Conservation (phyloP, 371 early-diverging fungal species). For the Circinella minor region DNA sequence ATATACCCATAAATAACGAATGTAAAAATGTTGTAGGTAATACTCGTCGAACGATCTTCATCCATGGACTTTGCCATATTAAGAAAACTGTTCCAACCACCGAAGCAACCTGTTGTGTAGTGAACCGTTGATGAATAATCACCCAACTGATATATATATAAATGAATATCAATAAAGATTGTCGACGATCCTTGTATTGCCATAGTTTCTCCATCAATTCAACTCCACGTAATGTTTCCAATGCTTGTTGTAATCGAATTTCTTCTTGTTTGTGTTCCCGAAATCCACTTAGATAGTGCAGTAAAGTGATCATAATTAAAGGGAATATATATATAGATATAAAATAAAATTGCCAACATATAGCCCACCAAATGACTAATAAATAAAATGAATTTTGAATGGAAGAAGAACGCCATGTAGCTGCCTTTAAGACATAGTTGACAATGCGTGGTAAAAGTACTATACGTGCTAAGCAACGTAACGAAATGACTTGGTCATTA, state of each 20-base stretch:
- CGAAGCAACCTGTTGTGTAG: slow-evolving; percentile 14
- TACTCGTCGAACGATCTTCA: background rate
- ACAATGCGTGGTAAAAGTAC: background rate
- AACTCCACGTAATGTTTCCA: slow-evolving; percentile 15
- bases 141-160: slow-evolving; percentile 19
- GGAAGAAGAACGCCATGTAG: background rate
- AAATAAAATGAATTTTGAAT: background rate
- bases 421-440: background rate
- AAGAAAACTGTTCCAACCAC: slow-evolving; percentile 14
- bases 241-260: slow-evolving; percentile 16
- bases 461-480: slow-evolving; percentile 3
- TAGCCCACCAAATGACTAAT: background rate
- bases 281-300: slow-evolving; percentile 2
- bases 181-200: slow-evolving; percentile 6
- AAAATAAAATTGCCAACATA: slow-evolving; percentile 3
- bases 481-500: background rate
- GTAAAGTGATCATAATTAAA: background rate
- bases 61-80: slow-evolving; percentile 7
- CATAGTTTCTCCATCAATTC: slow-evolving; percentile 14
- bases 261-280: background rate
- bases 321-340: background rate
- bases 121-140: slow-evolving; percentile 13
- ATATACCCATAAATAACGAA: slow-evolving; percentile 18
- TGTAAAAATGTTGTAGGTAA: slow-evolving; percentile 15
- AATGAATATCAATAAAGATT: slow-evolving; percentile 1